Base-by-base conservation (phyloP, 495 filamentous ascomycete genomes). In the Aspergillus egyptiacus region DNA sequence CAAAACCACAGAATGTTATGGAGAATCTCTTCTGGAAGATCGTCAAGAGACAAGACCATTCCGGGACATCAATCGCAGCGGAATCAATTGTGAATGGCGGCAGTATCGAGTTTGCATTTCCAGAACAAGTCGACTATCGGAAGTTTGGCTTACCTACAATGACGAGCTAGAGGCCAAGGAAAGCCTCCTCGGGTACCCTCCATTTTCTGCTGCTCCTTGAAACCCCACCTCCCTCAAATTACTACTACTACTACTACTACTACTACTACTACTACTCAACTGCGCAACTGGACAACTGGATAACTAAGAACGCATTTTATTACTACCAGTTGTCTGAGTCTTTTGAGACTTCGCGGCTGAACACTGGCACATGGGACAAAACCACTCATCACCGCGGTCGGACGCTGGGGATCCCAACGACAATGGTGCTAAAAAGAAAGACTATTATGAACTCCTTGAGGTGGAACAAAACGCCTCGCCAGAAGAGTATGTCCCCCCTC, bases 391-490 rank as follows among this genome's bases (percentile, higher is more conserved):
- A 5, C 59, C 69, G 43, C 65, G 64, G 34, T 59, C 67, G 42
- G 57, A 60, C 46, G 55, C 20, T 6, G 23, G 54, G 5, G 56
- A 46, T 13, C 15, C 53, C 23, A 51, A 46, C 9, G 62, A 58
- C 15, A 50, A 43, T 19, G 37, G 24, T 23, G 64, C 66, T 17
- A 62, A 65, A 22, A 96, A 89, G 67, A 84, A 77, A 33, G 91
- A 90, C 59, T 97, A 96, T 65, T 99, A 99, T 67, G 87, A 96
- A 58, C 70, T 97, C 19, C 77, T 99, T 5, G 83, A 76, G 0
- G 67, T 97, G 3, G 76, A 85, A 46, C 76, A 78, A 36, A 70
- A 77, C 54, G 89, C 87, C 27, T 78, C 81, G 2, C 84, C 88
- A 17, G 89, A 96, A 19, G 91, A 96, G 89, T 95, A 67, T 68